Evolutionary conservation across 495 filamentous ascomycete genomes (phyloP).

Genomic region (Podospora bellae-mahoneyi): DNA sequence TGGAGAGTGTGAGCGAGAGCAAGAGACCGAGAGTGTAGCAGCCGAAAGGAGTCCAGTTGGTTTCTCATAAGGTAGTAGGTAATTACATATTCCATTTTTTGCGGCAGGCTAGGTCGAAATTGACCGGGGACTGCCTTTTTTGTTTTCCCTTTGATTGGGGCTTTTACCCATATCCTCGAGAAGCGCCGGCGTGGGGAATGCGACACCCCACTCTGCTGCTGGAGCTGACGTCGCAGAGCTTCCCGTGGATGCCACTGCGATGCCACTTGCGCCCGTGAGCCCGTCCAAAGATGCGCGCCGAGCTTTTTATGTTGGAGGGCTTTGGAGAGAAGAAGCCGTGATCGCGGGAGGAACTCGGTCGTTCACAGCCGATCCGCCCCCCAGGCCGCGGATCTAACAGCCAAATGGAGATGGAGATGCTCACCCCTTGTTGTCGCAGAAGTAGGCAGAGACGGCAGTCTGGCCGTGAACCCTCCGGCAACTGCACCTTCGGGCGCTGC

Average conservation of each 20-base stretch:
- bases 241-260: constrained; percentile 10
- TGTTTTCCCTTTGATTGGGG: constrained; percentile 34
- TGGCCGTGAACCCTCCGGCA: constrained; percentile 7
- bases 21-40: neutral
- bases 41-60: constrained; percentile 7
- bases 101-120: constrained; percentile 29
- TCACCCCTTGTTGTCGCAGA: neutral
- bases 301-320: constrained; percentile 11
- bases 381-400: constrained; percentile 5
- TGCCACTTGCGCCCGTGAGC: constrained; percentile 2
- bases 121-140: constrained; percentile 28
- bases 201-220: constrained; percentile 21
- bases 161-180: constrained; percentile 30
- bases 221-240: constrained; percentile 10
- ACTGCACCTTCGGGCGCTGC: constrained; percentile 6
- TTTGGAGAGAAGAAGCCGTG: constrained; percentile 13
- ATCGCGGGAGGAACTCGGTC: constrained; percentile 13
- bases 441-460: constrained; percentile 2
- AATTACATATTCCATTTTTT: constrained; percentile 7
- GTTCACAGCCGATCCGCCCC: constrained; percentile 6
- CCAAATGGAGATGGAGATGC: constrained; percentile 6
- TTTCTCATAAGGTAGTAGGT: constrained; percentile 10
- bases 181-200: constrained; percentile 29
- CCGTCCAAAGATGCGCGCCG: constrained; percentile 10
- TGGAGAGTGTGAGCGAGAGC: neutral